phyloP scores from a whole-genome alignment of 2,329 filamentous ascomycete genomes.

The Paraphaeosphaeria sporulosa region DNA sequence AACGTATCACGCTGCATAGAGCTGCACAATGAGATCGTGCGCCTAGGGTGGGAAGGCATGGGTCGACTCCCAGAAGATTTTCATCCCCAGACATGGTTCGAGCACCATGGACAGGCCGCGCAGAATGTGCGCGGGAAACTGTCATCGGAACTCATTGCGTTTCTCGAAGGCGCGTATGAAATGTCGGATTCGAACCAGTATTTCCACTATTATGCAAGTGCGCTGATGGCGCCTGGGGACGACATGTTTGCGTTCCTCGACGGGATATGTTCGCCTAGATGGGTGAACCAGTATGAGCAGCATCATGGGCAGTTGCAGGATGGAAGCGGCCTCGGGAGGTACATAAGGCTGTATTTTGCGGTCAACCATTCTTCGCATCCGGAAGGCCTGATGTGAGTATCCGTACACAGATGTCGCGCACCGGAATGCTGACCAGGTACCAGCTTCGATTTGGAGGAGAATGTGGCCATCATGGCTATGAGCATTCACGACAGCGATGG shows the following conservation, averaged over 20 bases:
- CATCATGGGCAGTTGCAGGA: not conserved
- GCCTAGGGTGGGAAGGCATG: conserved; percentile 15
- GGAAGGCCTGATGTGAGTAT: conserved; percentile 15
- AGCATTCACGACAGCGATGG: conserved; percentile 9
- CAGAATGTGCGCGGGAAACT: conserved; percentile 8
- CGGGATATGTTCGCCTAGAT: not conserved
- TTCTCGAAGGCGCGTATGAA: conserved; percentile 12
- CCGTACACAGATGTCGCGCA: no score
- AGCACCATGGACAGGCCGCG: conserved; percentile 6
- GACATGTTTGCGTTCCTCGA: conserved; percentile 9
- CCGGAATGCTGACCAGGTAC: not conserved
- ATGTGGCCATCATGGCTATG: conserved; percentile 18
- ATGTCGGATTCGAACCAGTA: not conserved
- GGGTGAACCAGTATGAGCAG: conserved; percentile 5
- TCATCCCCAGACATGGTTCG: conserved; percentile 6
- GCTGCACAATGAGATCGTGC: conserved; percentile 18
- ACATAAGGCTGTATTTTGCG: conserved; percentile 14
- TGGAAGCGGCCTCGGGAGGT: conserved; percentile 4
- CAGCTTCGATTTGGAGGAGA: conserved; percentile 23
- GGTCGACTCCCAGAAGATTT: conserved; percentile 7
- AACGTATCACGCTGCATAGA: conserved; percentile 16
- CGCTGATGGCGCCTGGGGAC: conserved; percentile 2
- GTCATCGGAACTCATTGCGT: conserved; percentile 6
- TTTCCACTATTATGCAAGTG: conserved; percentile 15
- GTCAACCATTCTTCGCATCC: conserved; percentile 9